Percentiles rank a stretch among this genome's conserved stretches.
These are phyloP conservation scores for Thermochaetoides thermophila DNA, from an alignment of 495 filamentous ascomycete genomes.

Conservation along the genomic window DNA sequence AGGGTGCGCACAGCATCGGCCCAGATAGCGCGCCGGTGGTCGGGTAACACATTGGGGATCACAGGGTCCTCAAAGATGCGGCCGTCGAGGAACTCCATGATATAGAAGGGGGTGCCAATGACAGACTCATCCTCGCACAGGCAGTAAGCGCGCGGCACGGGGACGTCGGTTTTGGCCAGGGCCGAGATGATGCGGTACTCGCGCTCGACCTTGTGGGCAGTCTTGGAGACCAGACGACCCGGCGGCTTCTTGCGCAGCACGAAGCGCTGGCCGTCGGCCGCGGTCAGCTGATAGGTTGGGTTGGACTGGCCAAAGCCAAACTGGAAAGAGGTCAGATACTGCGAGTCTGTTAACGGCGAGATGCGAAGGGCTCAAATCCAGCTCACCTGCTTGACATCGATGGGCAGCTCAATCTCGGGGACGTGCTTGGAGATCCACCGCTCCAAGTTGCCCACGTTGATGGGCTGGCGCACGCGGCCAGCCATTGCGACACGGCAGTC, in stretches of 20 bases:
- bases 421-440: slow-evolving; percentile 60
- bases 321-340: no score
- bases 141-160: slow-evolving; percentile 70
- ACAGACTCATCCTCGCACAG: slow-evolving; percentile 70
- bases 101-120: slow-evolving; percentile 85
- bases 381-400: slow-evolving; percentile 76
- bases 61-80: slow-evolving; percentile 82
- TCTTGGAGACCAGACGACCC: slow-evolving; percentile 77
- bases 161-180: slow-evolving; percentile 63
- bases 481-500: slow-evolving; percentile 76
- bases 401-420: slow-evolving; percentile 61
- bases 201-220: slow-evolving; percentile 89
- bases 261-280: slow-evolving; percentile 48
- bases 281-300: slow-evolving; percentile 81
- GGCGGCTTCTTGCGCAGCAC: slow-evolving; percentile 95
- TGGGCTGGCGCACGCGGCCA: slow-evolving; percentile 72
- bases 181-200: slow-evolving; percentile 86
- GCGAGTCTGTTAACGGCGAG: no score
- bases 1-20: slow-evolving; percentile 66
- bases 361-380: no score
- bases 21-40: slow-evolving; percentile 71
- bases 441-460: slow-evolving; percentile 65
- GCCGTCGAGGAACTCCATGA: slow-evolving; percentile 88
- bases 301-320: slow-evolving; percentile 97
- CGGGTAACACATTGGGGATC: slow-evolving; percentile 55